Base-by-base conservation (phyloP, 495 filamentous ascomycete genomes). In the Podospora appendiculata region DNA sequence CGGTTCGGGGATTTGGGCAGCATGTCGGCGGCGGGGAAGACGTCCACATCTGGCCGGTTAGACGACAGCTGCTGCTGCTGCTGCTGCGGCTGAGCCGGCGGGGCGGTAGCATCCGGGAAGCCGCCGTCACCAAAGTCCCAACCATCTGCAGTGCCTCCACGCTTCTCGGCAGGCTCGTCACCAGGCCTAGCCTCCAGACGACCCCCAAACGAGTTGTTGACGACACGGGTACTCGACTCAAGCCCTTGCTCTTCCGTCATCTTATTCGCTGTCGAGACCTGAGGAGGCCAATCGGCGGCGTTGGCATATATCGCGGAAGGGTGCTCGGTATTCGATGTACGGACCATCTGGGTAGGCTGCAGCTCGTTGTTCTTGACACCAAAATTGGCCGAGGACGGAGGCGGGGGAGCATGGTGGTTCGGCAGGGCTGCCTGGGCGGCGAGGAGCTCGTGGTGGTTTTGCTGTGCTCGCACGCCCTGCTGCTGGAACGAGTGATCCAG, bases 81-180 rank as follows among this genome's bases (percentile, higher is more conserved):
- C 65, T 66, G 55, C 25, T 25, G 25, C 25, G 25, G 25, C 25
- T 25, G 25, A 25, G 25, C 5, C 25, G 25, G 25, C 74, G 79
- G 43, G 5, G 64, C 49, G 32, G 52, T 49, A 8, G 75, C 62
- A 25, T 82, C 71, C 14, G 73, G 69, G 51, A 79, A 78, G 32
- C 69, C 71, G 13, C 77, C 74, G 49, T 97, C 92, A 53, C 89
- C 88, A 61, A 98, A 98, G 64, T 93, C 89, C 93, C 93, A 98
- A 10, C 78, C 86, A 66, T 95, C 91, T 6, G 77, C 64, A 32
- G 52, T 33, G 13, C 52, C 38, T 14, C 49, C 56, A 49, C 68
- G 67, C 54, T 68, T 71, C 14, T 73, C 62, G 4, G 45, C 43
- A 14, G 14, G 44, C 17, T 56, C 65, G 16, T 56, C 50, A 56